Percentiles rank a stretch among this genome's conserved stretches.
Evolutionary conservation across 495 filamentous ascomycete genomes (phyloP).

Genomic region (Hyaloscypha bicolor): DNA sequence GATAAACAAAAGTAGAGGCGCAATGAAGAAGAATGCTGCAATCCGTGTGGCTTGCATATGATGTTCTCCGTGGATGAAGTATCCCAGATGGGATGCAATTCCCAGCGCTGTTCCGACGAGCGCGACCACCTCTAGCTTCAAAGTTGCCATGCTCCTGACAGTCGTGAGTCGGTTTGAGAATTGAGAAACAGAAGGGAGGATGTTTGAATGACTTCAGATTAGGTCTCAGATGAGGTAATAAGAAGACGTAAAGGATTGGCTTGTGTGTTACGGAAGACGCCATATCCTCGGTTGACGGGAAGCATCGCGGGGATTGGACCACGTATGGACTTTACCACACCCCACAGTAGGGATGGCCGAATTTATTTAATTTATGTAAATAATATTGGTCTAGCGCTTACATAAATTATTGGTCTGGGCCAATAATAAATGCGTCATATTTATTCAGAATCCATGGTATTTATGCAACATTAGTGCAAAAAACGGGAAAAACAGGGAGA

Average conservation of each 20-base stretch:
- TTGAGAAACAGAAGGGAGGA: background rate
- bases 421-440: no score
- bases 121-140: background rate
- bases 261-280: background rate
- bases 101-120: background rate
- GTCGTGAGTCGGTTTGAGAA: background rate
- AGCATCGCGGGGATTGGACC: background rate
- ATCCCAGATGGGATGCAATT: slow-evolving; percentile 17
- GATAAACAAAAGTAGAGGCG: slow-evolving; percentile 5
- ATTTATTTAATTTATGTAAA: no score
- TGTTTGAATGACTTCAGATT: background rate
- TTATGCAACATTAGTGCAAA: no score
- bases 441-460: no score
- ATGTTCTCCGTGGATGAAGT: slow-evolving; percentile 34
- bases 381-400: no score
- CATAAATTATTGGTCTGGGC: no score
- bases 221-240: background rate
- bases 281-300: background rate
- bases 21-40: slow-evolving; percentile 11
- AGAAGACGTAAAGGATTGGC: background rate
- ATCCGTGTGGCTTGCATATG: slow-evolving; percentile 30
- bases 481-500: no score
- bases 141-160: background rate
- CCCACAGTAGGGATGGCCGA: no score
- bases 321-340: no score